Evolutionary conservation across 208 protist species (phyloP).

Genomic region (Polymyxa betae): DNA sequence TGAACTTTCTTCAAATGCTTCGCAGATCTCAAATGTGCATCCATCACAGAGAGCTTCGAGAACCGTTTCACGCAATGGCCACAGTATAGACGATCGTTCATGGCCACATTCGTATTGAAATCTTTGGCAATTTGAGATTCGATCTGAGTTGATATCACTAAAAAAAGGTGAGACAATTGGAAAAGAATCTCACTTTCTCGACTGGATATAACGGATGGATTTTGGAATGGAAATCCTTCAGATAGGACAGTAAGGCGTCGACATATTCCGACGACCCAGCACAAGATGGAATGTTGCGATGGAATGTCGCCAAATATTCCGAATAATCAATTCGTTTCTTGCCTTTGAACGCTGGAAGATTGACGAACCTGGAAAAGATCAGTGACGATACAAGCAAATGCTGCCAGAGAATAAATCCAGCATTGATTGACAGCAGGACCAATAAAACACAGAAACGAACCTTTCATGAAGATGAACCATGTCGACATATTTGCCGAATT

Average conservation of each 20-base stretch:
- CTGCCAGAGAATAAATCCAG: neutral
- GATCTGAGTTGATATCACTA: too few species aligned
- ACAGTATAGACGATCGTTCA: constrained; percentile 41
- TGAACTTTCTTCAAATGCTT: neutral
- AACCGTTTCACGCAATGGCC: neutral
- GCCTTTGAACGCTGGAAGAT: constrained; percentile 21
- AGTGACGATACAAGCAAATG: too few species aligned
- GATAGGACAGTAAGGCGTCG: neutral
- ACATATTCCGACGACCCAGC: neutral
- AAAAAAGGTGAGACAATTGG: too few species aligned
- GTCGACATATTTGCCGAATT: constrained; percentile 67
- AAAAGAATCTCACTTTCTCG: neutral
- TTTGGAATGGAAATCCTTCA: constrained; percentile 2
- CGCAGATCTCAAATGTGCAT: constrained; percentile 15
- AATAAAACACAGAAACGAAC: neutral
- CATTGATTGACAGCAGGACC: neutral
- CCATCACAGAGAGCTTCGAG: neutral
- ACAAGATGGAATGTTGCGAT: neutral
- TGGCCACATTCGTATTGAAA: neutral
- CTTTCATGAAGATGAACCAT: constrained; percentile 60
- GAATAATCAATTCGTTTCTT: constrained; percentile 7
- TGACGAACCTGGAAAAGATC: constrained; percentile 39
- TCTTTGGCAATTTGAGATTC: neutral
- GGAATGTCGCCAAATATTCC: constrained; percentile 14
- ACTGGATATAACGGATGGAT: constrained; percentile 36